Percentiles rank a stretch among this genome's conserved stretches.
Evolutionary conservation across 352 stramenopile genomes (phyloP).

Genomic region (Globisporangium paroecandrum): DNA sequence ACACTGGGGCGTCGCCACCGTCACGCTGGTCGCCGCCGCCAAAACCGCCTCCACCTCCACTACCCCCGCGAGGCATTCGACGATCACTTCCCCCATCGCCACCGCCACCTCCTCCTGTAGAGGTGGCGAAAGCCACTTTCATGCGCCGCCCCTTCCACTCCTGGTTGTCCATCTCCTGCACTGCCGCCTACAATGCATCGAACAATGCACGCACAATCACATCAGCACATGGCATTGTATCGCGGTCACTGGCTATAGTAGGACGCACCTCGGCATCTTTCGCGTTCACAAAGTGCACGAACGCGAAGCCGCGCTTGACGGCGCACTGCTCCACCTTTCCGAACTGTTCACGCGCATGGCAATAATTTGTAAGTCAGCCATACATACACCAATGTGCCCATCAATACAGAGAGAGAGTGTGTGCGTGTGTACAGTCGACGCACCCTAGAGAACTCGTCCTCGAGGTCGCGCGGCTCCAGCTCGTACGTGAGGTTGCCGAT

Average conservation of each 20-base stretch:
- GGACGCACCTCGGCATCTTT: conserved; percentile 35
- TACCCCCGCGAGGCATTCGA: neutral
- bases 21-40: neutral
- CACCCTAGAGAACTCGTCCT: conserved; percentile 49
- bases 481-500: conserved; percentile 63
- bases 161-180: conserved; percentile 49
- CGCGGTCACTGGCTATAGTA: neutral
- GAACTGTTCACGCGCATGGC: conserved; percentile 22
- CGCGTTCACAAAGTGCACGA: conserved; percentile 49
- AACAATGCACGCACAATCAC: neutral
- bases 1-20: conserved; percentile 16
- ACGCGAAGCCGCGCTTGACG: conserved; percentile 60
- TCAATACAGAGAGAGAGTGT: no score
- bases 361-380: neutral
- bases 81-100: conserved; percentile 4
- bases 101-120: neutral
- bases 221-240: neutral
- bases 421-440: neutral
- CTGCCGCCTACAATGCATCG: conserved; percentile 19
- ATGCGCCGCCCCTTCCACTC: conserved; percentile 42
- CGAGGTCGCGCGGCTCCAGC: conserved; percentile 37
- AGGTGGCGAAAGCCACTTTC: conserved; percentile 40
- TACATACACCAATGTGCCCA: neutral
- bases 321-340: conserved; percentile 41
- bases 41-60: neutral